phyloP scores from a whole-genome alignment of 192 early-diverging fungal species.

The Coemansia sp. region DNA sequence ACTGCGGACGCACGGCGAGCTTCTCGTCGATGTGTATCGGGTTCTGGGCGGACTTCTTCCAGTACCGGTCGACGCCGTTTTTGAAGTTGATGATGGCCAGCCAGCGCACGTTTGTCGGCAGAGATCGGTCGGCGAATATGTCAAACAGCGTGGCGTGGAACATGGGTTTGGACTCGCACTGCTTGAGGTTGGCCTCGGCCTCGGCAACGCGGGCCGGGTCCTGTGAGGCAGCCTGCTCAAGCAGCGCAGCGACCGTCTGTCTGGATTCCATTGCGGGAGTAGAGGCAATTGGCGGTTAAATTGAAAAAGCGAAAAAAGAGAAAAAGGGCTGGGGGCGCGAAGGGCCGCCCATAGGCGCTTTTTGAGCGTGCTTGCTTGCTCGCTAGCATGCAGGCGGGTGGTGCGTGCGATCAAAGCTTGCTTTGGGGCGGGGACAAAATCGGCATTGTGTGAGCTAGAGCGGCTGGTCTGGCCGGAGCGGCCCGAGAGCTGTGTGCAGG shows the following conservation, averaged over 20 bases:
- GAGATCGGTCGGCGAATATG: slow-evolving; percentile 65
- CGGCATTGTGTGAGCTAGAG: too few relatives aligned
- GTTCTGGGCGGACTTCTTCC: slow-evolving; percentile 62
- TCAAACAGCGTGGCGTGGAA: slow-evolving; percentile 72
- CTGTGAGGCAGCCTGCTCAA: slow-evolving; percentile 67
- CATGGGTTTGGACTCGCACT: slow-evolving; percentile 67
- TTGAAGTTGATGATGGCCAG: slow-evolving; percentile 80
- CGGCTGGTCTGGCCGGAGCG: too few relatives aligned
- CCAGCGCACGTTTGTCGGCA: slow-evolving; percentile 64
- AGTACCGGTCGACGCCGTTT: slow-evolving; percentile 88
- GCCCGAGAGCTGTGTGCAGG: too few relatives aligned
- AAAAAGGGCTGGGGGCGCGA: too few relatives aligned
- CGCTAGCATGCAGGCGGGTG: too few relatives aligned
- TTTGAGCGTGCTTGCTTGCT: too few relatives aligned
- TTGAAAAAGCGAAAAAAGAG: neutral
- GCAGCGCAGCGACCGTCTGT: slow-evolving; percentile 39
- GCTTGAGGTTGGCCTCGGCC: slow-evolving; percentile 64
- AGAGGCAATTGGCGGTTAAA: neutral
- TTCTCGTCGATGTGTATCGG: slow-evolving; percentile 68
- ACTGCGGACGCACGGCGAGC: slow-evolving; percentile 58
- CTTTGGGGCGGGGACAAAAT: too few relatives aligned
- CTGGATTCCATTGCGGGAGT: slow-evolving; percentile 4
- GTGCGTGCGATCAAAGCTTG: too few relatives aligned
- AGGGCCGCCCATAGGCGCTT: too few relatives aligned
- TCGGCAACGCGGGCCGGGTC: slow-evolving; percentile 56